phyloP scores from a whole-genome alignment of 108 stramenopile genomes.

The Cyclotella baltica region DNA sequence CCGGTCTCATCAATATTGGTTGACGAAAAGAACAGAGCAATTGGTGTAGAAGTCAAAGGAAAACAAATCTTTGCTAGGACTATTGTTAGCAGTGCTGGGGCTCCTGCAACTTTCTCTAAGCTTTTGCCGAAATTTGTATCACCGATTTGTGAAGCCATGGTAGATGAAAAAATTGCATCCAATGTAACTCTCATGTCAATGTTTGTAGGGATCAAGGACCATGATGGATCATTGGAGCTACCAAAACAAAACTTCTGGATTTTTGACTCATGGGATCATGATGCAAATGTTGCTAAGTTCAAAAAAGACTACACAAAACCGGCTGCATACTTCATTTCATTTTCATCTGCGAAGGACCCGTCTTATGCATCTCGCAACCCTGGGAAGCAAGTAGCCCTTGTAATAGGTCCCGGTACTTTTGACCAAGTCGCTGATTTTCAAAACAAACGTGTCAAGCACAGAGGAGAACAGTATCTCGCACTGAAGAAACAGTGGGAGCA shows the following conservation, averaged over 20 bases:
- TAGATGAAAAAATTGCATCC: slow-evolving; percentile 37
- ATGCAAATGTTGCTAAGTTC: slow-evolving; percentile 38
- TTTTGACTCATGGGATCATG: slow-evolving; percentile 43
- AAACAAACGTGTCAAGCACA: slow-evolving; percentile 44
- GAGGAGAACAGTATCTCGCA: slow-evolving; percentile 40
- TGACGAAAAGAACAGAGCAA: slow-evolving; percentile 35
- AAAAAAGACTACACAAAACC: slow-evolving; percentile 29
- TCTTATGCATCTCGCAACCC: slow-evolving; percentile 43
- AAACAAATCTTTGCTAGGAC: slow-evolving; percentile 36
- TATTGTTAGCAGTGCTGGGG: slow-evolving; percentile 41
- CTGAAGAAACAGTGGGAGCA: slow-evolving; percentile 49
- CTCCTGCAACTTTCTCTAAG: slow-evolving; percentile 31
- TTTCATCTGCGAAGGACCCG: slow-evolving; percentile 57
- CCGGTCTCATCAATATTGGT: slow-evolving; percentile 46
- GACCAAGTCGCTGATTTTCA: slow-evolving; percentile 33
- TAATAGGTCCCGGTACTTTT: slow-evolving; percentile 50
- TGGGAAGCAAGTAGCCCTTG: slow-evolving; percentile 47
- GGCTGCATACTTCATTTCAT: slow-evolving; percentile 48
- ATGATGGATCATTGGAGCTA: slow-evolving; percentile 22
- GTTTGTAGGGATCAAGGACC: slow-evolving; percentile 50
- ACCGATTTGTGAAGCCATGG: slow-evolving; percentile 16
- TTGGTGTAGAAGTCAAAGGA: slow-evolving; percentile 46
- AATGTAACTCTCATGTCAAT: slow-evolving; percentile 43
- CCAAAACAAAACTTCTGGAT: slow-evolving; percentile 47
- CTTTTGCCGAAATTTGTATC: slow-evolving; percentile 29